Evolutionary conservation across 2,329 filamentous ascomycete genomes (phyloP).

Genomic region (Penicillium fuscoglaucum): DNA sequence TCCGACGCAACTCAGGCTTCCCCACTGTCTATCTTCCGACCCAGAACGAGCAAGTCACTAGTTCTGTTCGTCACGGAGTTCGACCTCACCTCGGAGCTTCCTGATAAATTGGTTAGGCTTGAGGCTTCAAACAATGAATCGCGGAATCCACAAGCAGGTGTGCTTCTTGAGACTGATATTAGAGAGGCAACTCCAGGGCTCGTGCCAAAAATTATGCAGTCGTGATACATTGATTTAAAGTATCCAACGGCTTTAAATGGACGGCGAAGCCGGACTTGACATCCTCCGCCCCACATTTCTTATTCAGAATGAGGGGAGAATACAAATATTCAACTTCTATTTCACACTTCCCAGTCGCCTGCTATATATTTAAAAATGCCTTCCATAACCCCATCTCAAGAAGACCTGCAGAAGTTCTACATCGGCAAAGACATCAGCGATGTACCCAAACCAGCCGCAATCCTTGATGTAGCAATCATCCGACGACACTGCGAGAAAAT

Average conservation of each 20-base stretch:
- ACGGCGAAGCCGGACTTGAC: constrained; percentile 2
- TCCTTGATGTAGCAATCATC: constrained; percentile 68
- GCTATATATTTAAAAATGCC: constrained; percentile 4
- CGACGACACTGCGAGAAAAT: constrained; percentile 69
- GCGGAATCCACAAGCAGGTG: too few relatives aligned
- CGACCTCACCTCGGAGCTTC: neutral
- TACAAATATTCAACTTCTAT: neutral
- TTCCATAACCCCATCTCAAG: constrained; percentile 11
- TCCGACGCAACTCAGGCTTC: neutral
- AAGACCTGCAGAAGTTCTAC: constrained; percentile 39
- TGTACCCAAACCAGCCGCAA: constrained; percentile 64
- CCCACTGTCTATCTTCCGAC: neutral
- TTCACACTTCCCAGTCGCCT: neutral
- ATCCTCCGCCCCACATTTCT: constrained; percentile 12
- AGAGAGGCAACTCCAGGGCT: too few relatives aligned
- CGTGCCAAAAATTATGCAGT: too few relatives aligned
- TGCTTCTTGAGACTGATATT: too few relatives aligned
- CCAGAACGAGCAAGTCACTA: neutral
- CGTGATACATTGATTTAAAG: too few relatives aligned
- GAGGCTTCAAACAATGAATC: too few relatives aligned
- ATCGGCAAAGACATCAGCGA: constrained; percentile 62
- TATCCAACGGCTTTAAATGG: neutral
- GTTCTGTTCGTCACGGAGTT: neutral
- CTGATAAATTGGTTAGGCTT: too few relatives aligned
- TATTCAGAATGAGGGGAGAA: neutral